A percentile compares a stretch with the other conserved stretches of the same genome.
Conservation (phyloP, 208 protist species). For the Wallacemonas sp. region DNA sequence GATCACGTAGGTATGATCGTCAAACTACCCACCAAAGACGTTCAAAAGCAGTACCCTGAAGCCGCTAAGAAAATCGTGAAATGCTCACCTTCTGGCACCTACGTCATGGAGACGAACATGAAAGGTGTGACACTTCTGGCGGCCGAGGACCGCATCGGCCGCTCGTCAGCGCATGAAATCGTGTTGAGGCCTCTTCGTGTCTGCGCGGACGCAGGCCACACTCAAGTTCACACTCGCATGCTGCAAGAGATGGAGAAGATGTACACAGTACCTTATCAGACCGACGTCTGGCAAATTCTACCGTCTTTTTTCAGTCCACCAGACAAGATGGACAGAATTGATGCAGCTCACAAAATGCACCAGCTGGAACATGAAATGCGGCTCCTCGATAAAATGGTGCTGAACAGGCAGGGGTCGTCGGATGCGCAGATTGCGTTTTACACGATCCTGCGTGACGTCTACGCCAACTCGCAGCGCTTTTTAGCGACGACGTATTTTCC, state of each 20-base stretch:
- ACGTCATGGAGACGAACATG: conserved; percentile 81
- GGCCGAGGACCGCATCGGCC: conserved; percentile 56
- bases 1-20: conserved; percentile 85
- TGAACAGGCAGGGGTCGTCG: neutral
- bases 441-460: conserved; percentile 28
- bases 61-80: conserved; percentile 39
- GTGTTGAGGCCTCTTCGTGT: conserved; percentile 41
- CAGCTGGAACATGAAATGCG: conserved; percentile 45
- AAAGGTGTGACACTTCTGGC: conserved; percentile 68
- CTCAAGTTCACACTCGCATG: conserved; percentile 14
- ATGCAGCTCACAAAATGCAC: conserved; percentile 70
- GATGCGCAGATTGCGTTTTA: conserved; percentile 10
- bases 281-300: conserved; percentile 32
- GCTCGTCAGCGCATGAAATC: conserved; percentile 62
- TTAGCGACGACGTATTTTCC: conserved; percentile 64
- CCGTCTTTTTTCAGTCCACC: conserved; percentile 67
- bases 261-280: conserved; percentile 57
- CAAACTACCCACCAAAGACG: conserved; percentile 31
- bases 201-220: conserved; percentile 3
- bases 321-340: conserved; percentile 87
- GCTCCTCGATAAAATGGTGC: conserved; percentile 21
- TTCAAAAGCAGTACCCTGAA: conserved; percentile 10
- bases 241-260: conserved; percentile 39
- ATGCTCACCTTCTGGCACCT: conserved; percentile 67
- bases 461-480: conserved; percentile 38